Percentiles rank a stretch among this genome's conserved stretches.
These are phyloP conservation scores for Alliaria petiolata DNA, from an alignment of 345 rosid genomes.

Conservation along the genomic window DNA sequence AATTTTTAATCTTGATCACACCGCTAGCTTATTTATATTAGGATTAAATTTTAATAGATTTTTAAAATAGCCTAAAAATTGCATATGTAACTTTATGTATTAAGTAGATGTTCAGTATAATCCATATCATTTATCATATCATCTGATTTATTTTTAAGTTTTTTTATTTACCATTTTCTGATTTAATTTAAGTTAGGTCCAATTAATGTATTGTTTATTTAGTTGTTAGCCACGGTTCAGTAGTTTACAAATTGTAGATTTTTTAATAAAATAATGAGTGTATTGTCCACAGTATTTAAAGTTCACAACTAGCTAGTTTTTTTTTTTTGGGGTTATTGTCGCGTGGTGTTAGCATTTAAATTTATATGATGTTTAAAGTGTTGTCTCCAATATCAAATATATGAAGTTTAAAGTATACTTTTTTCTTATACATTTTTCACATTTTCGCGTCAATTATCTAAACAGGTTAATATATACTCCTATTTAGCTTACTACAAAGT, in stretches of 20 bases:
- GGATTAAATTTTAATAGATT: background rate
- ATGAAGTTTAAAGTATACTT: background rate
- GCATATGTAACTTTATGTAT: background rate
- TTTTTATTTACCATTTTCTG: too few relatives aligned
- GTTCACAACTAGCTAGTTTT: background rate
- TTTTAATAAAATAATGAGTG: background rate
- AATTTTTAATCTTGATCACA: background rate
- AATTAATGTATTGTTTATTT: background rate
- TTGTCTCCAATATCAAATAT: background rate
- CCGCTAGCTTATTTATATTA: background rate
- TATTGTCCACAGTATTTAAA: background rate
- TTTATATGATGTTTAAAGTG: background rate
- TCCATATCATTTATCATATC: background rate
- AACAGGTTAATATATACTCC: background rate
- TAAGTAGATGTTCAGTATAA: too few relatives aligned
- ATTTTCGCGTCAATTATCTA: background rate
- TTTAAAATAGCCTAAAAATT: background rate
- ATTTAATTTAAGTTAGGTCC: background rate
- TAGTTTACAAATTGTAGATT: background rate
- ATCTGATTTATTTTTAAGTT: background rate
- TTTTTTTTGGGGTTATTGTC: background rate
- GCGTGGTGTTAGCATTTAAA: background rate
- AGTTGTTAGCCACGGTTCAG: background rate
- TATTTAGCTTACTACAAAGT: background rate
- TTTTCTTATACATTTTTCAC: background rate